These are phyloP conservation scores for Davidsoniella australis DNA, from an alignment of 2,329 filamentous ascomycete species.

Conservation along the genomic window DNA sequence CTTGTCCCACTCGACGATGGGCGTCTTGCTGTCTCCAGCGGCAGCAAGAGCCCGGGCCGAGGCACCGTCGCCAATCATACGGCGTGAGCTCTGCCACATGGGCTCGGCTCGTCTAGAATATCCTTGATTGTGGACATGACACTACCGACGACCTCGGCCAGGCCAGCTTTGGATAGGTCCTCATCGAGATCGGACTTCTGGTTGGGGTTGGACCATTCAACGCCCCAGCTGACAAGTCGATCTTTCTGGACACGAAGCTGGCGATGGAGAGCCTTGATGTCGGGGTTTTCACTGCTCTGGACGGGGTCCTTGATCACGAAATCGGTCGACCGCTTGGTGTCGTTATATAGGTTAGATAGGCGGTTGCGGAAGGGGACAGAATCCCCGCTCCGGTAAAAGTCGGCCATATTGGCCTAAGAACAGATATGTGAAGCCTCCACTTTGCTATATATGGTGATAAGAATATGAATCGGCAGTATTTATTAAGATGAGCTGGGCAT, in stretches of 20 bases:
- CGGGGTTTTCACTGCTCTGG: conserved; percentile 47
- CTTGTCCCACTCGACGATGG: conserved; percentile 49
- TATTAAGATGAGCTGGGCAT: no score
- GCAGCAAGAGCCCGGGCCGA: conserved; percentile 14
- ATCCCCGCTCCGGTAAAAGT: conserved; percentile 5
- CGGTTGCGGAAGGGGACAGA: conserved; percentile 9
- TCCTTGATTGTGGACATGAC: conserved; percentile 70
- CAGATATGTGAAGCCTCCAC: no score
- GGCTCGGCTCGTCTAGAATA: conserved; percentile 60
- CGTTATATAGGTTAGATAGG: conserved; percentile 59
- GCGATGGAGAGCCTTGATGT: conserved; percentile 54
- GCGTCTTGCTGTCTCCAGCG: conserved; percentile 34
- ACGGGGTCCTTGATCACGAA: conserved; percentile 49
- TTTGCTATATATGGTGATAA: background rate
- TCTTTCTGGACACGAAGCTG: conserved; percentile 69
- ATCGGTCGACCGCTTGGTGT: conserved; percentile 63
- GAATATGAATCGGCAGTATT: no score
- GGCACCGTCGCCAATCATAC: background rate
- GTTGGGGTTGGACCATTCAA: conserved; percentile 61
- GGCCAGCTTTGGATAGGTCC: conserved; percentile 51
- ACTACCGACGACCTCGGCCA: conserved; percentile 61
- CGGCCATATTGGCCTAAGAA: conserved; percentile 2
- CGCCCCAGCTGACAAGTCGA: conserved; percentile 59
- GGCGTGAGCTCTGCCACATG: conserved; percentile 44
- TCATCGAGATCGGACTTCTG: conserved; percentile 55